phyloP scores from a whole-genome alignment of 2,329 filamentous ascomycete species.

The Amylocarpus encephaloides region DNA sequence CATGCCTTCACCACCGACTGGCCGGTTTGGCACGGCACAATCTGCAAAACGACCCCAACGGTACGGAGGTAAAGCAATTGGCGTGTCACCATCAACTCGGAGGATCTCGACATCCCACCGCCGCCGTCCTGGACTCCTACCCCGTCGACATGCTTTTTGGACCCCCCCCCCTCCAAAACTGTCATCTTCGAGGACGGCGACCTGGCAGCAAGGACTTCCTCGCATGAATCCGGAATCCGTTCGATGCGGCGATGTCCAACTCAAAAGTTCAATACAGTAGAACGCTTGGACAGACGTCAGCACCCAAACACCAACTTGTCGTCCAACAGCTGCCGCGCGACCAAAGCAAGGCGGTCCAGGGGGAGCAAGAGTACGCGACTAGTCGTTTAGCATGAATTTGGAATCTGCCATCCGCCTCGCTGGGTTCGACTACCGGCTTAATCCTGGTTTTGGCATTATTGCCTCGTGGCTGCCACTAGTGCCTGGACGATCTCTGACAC shows the following conservation, averaged over 20 bases:
- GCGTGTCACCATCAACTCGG: too few species aligned
- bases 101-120: not conserved
- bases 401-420: too few species aligned
- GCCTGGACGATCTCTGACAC: too few species aligned
- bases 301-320: not conserved
- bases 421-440: too few species aligned
- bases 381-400: too few species aligned
- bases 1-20: not conserved
- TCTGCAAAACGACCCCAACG: not conserved
- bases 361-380: too few species aligned
- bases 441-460: too few species aligned
- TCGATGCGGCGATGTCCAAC: not conserved
- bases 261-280: not conserved
- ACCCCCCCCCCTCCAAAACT: not conserved
- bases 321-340: not conserved
- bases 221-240: not conserved
- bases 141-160: not conserved
- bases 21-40: not conserved
- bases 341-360: not conserved
- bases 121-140: not conserved
- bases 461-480: too few species aligned
- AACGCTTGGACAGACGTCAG: not conserved
- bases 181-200: not conserved
- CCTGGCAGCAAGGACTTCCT: not conserved
- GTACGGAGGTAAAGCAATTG: not conserved